Base-by-base conservation (phyloP, 345 rosid species). In the Ceriops tagal region DNA sequence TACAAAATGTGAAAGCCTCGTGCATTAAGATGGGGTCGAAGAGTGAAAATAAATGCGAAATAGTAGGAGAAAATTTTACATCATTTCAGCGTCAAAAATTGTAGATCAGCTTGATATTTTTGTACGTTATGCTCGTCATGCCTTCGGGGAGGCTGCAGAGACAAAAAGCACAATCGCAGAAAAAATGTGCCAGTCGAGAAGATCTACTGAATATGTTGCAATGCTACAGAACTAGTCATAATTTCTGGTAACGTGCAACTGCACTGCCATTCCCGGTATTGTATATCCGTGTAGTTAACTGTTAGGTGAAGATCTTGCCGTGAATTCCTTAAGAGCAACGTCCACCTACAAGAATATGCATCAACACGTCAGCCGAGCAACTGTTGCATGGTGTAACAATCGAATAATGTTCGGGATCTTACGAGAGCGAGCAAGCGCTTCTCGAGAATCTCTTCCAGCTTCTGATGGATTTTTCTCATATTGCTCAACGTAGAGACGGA, bases 401-500 rank as follows among this genome's bases (percentile, higher is more conserved):
- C 28, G 24, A 60, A 10, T 10, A 47, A 8, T 46, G 6, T 35
- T n/a, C 37, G 27, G 53, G 57, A 64, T 73, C 90, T 83, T 68
- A 96, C 98, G 77, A 92, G 88, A 64, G 98, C 26, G 98, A 81
- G 89, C 86, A 70, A 96, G 83, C 26, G 98, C 98, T 61, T 87
- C 99, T 53, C 84, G 86, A 22, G 99, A 90, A 37, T 88, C 97
- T 79, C 99, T 82, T 26, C 98, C 97, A 24, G 46, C 92, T 84
- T 92, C 90, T 8, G 92, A 86, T 57, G 98, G 71, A 84, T 96
- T 95, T 82, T 92, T 92, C 85, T 92, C 97, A 30, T 92, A 96
- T 72, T 92, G 98, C 79, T 96, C 99, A 39, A 96, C 90, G 81
- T 96, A 96, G 32, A 96, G 95, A 18, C 98, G 82, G 85, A 96